Base-by-base conservation (phyloP, 352 stramenopile genomes). In the Phytophthora rubi region DNA sequence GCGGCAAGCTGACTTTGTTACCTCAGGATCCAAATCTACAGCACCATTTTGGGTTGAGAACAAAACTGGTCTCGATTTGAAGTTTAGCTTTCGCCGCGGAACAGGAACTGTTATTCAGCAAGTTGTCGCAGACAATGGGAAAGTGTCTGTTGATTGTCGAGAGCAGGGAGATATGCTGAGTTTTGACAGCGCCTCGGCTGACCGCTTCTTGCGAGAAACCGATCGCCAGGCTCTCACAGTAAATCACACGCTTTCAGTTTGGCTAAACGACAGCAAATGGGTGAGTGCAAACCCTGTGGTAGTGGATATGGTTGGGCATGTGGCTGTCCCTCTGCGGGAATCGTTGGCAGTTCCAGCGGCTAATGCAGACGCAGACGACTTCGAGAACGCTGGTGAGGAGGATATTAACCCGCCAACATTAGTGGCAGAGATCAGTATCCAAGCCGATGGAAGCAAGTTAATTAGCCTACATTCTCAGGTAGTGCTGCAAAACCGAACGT, bases 11-110 rank as follows among this genome's bases (percentile, higher is more conserved):
- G 89, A 97, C 61, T 94, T 95, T 58, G 88, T 97, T 55, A 94
- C 89, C 0, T 92, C 86, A 3, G 86, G 89, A 6, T 94, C 86
- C 6, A 97, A 95, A 64, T 93, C 88, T 4, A 95, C 86, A 4
- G 81, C 89, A 18, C 89, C 89, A n/a, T 97, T 97, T 54, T 97
- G 89, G 89, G 85, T 97, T 61, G 82, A 95, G 57, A 97, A 97
- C 73, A 92, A 89, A 30, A 94, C 89, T 23, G 89, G 89, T 3
- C 81, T 88, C 39, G 81, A 89, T 15, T 65, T 97, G 10, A 94
- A 95, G 55, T 97, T 95, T 63, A 95, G 88, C 59, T 97, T 97
- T 71, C 86, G 88, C 6, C 88, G 89, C 10, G 89, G 89, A 6
- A 84, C 85, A 16, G 86, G 88, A 6, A 93, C 77, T 57, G 76